Evolutionary conservation across 2,329 filamentous ascomycete genomes (phyloP), one percentile per base, ranked within the genome.

Genomic region (Phialophora chinensis): DNA sequence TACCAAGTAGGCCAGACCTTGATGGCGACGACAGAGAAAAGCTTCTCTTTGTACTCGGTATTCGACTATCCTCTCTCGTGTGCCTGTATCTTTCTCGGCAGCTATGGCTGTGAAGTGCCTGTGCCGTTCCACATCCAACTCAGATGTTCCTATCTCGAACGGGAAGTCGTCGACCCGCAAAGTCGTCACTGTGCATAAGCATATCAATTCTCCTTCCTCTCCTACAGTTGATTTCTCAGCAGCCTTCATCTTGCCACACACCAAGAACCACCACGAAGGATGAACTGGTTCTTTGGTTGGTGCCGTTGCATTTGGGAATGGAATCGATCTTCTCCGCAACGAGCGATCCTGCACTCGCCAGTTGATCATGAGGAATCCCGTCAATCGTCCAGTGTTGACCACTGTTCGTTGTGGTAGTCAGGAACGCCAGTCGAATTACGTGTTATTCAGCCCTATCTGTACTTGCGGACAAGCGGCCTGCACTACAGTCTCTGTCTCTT

Each of bases 381-480:
- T 31, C 2, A 31, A 7, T 2, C 31, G 47, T 23, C 25, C n/a
- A 5, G 20, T 25, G 25, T 50, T 27, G 20, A 10, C 10, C 47
- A 20, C 12, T 20, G 10, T 27, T 25, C 2, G n/a, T 20, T 14
- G 47, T 7, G 20, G 20, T 27, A 20, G 49, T 52, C 20, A 27
- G 20, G 20, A 17, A 12, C 20, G 5, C 4, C 10, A 8, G 4
- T 12, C 27, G n/a, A 35, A 52, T 58, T 25, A 33, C 54, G 29
- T 52, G 12, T 33, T 25, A 63, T 44, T 60, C 47, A 61, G 42
- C 42, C 55, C 31, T 63, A 62, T 63, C 53, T 53, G 50, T 63
- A 66, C 56, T 63, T 25, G 52, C 60, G 63, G 66, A 64, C 60
- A 66, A 55, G 56, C 63, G 62, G 60, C 66, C 57, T 60, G 62